Percentiles rank a stretch among this genome's conserved stretches.
Conservation (phyloP, 148 eudicot genomes). For the Spergularia marina region DNA sequence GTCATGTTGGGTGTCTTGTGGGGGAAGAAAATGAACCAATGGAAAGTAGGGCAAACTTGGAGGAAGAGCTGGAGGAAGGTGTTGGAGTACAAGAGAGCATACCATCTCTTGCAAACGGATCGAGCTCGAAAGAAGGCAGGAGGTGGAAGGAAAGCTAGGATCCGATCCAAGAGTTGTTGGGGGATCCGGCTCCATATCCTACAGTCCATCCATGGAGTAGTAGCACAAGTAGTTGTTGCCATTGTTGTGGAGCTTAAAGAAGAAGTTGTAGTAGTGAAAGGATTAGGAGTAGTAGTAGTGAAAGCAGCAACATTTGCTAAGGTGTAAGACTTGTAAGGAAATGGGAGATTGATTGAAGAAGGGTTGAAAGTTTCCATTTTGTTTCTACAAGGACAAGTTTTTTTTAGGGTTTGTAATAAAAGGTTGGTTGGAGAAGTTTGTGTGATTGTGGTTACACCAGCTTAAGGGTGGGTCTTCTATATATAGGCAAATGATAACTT, state of each 20-base stretch:
- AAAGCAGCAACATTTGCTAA: constrained; percentile 17
- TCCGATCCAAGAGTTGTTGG: constrained; percentile 51
- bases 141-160: constrained; percentile 71
- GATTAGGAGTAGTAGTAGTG: not conserved
- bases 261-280: not conserved
- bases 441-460: constrained; percentile 18
- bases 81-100: constrained; percentile 64
- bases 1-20: constrained; percentile 40
- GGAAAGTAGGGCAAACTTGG: constrained; percentile 48
- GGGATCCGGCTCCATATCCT: constrained; percentile 90
- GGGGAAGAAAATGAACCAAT: constrained; percentile 85
- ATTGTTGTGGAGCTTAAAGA: constrained; percentile 3
- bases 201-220: constrained; percentile 66
- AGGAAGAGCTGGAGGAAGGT: constrained; percentile 67
- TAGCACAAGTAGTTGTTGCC: not conserved
- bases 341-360: constrained; percentile 35
- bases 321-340: constrained; percentile 38
- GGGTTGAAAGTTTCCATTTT: constrained; percentile 66
- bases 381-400: not conserved
- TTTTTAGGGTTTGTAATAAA: not conserved
- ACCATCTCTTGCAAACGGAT: constrained; percentile 89
- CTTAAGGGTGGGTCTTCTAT: constrained; percentile 1
- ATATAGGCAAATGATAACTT: constrained; percentile 15
- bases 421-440: not conserved
- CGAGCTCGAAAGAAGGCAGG: constrained; percentile 84